Conservation (phyloP, 2,329 filamentous ascomycete species). For the Calycina marina region DNA sequence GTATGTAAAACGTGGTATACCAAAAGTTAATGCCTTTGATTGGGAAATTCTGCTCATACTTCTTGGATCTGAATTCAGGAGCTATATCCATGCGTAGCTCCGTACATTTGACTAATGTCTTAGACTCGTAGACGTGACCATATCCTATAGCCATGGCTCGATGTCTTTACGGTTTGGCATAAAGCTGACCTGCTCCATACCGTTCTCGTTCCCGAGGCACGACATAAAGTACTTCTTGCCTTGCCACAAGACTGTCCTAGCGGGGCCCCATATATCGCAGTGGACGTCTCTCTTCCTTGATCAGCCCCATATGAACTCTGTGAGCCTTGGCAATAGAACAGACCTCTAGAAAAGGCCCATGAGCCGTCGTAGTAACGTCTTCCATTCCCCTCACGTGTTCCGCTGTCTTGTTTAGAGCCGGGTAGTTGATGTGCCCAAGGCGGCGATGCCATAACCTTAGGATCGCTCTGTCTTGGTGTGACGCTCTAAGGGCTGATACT, state of each 20-base stretch:
- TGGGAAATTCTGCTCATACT: not conserved
- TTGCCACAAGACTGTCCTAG: not conserved
- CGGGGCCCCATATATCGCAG: not conserved
- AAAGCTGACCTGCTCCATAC: not conserved
- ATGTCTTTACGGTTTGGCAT: not conserved
- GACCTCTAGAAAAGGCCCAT: not conserved
- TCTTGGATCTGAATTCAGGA: not conserved
- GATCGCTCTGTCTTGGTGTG: not conserved
- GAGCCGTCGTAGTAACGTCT: not conserved
- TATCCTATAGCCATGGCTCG: not conserved
- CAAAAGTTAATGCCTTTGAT: not conserved
- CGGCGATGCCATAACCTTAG: not conserved
- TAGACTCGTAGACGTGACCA: not conserved
- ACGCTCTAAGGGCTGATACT: no score
- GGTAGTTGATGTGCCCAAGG: not conserved
- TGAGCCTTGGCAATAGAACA: not conserved
- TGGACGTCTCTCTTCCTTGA: not conserved
- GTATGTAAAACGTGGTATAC: not conserved
- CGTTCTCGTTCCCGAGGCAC: not conserved
- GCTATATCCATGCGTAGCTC: not conserved
- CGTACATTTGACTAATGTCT: not conserved
- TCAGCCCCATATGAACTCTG: not conserved
- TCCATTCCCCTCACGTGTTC: not conserved
- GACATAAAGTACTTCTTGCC: not conserved
- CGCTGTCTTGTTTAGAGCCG: not conserved